Base-by-base conservation (phyloP, 257 asterid genomes). In the Capsicum rhomboideum region DNA sequence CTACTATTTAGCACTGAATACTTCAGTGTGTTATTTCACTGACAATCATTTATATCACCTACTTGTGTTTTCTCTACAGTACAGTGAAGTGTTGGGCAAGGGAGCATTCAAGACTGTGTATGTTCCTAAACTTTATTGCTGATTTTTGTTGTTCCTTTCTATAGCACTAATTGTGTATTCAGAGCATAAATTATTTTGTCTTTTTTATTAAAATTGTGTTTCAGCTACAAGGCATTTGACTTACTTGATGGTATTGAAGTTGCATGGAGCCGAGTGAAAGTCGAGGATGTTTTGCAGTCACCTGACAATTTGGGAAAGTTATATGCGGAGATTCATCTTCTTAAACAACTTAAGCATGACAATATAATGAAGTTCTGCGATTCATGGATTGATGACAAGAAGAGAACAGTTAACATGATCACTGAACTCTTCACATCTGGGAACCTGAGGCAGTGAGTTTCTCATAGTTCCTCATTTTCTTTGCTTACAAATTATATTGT, bases 391-490 rank as follows among this genome's bases (percentile, higher is more conserved):
- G 99, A 96, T 88, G 94, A 92, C 23, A 87, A 93, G 85, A 94
- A 91, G 87, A 94, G 92, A 87, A 94, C 96, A 26, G 79, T 96
- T 29, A 94, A 93, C 92, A 93, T 96, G 92, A 93, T 96, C 85
- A 95, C 99, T 0, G 99, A 95, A 91, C 92, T 95, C 83, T 94
- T 94, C 91, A 91, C 95, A 31, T 94, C 98, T 12, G 98, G 99
- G 71, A 95, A 92, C 90, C 83, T 95, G 86, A 91, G 97, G 75
- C 97, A 94, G 97, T 96, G 89, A 90, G 97, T 91, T 63, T n/a
- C 82, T 71, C 63, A 17, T 18, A 9, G 34, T 6, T 8, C 56
- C 10, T 16, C 67, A 55, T 11, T 78, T 86, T 46, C 26, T 5
- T 29, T 50, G 9, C n/a, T 26, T 21, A n/a, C 8, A 67, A 17